Percentiles rank a stretch among this genome's conserved stretches.
These are phyloP conservation scores for Bonia amplexicaulis DNA, from an alignment of 176 grass and related monocot species.

Conservation along the genomic window DNA sequence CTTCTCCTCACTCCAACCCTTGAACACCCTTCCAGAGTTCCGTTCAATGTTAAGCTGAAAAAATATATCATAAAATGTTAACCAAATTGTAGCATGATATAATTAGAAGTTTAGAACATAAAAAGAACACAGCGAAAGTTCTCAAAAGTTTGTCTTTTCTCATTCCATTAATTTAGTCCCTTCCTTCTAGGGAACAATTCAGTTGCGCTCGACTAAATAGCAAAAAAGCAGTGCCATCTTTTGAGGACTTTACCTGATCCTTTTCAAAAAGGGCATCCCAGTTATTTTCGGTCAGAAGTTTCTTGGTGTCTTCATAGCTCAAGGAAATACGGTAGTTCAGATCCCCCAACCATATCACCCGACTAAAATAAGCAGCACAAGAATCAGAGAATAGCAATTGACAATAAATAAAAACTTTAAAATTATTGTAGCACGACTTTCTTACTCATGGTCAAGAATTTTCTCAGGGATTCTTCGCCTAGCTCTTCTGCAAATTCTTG, in stretches of 20 bases:
- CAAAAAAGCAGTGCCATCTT: neutral
- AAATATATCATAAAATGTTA: neutral
- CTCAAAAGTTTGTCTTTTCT: neutral
- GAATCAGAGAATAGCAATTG: constrained; percentile 7
- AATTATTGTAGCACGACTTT: constrained; percentile 5
- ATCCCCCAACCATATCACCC: constrained; percentile 77
- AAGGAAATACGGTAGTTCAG: constrained; percentile 92
- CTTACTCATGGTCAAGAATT: constrained; percentile 94
- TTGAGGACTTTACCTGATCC: constrained; percentile 66
- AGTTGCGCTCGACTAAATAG: neutral
- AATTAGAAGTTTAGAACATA: neutral
- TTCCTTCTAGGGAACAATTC: constrained; percentile 9
- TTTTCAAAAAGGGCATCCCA: constrained; percentile 90
- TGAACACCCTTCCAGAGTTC: constrained; percentile 66
- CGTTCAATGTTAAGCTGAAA: constrained; percentile 78
- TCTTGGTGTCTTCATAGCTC: constrained; percentile 72
- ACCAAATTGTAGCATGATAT: neutral
- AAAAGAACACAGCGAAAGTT: neutral
- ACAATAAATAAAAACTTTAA: neutral
- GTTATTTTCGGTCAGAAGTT: constrained; percentile 68
- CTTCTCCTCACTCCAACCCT: constrained; percentile 84
- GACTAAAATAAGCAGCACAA: constrained; percentile 39
- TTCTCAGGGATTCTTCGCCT: constrained; percentile 59
- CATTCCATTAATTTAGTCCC: neutral
- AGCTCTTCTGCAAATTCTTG: constrained; percentile 71